Evolutionary conservation across 108 stramenopile genomes (phyloP).

Genomic region (Stephanodiscus triporus): DNA sequence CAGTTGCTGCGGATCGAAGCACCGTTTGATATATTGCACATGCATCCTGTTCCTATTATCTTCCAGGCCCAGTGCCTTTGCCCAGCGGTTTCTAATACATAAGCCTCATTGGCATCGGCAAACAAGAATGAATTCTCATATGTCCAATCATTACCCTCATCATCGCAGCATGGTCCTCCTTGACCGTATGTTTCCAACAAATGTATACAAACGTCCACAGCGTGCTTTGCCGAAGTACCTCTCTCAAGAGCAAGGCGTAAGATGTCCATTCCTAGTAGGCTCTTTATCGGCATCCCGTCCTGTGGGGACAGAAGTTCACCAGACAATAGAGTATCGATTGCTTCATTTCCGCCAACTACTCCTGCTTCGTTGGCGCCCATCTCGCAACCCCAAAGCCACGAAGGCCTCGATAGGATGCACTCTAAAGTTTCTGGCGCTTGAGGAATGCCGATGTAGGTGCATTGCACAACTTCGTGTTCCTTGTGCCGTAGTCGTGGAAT

Average conservation of each 20-base stretch:
- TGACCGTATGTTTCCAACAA: slow-evolving; percentile 61
- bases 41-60: slow-evolving; percentile 25
- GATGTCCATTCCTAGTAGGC: slow-evolving; percentile 64
- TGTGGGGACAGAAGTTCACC: slow-evolving; percentile 16
- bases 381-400: slow-evolving; percentile 62
- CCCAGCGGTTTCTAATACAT: slow-evolving; percentile 64
- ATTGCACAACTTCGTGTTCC: too few relatives aligned
- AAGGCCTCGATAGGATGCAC: slow-evolving; percentile 55
- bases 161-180: slow-evolving; percentile 57
- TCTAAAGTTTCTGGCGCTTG: slow-evolving; percentile 52
- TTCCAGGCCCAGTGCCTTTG: slow-evolving; percentile 61
- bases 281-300: slow-evolving; percentile 11
- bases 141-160: slow-evolving; percentile 43
- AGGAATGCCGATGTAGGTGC: slow-evolving; percentile 37
- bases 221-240: slow-evolving; percentile 41
- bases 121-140: slow-evolving; percentile 71
- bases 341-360: slow-evolving; percentile 65
- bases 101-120: slow-evolving; percentile 58
- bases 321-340: slow-evolving; percentile 47
- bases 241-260: slow-evolving; percentile 62
- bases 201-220: slow-evolving; percentile 48
- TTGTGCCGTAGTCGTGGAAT: not conserved
- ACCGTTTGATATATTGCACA: slow-evolving; percentile 63
- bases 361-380: slow-evolving; percentile 59
- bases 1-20: slow-evolving; percentile 30